These are phyloP conservation scores for Begonia peltatifolia DNA, from an alignment of 306 rosid genomes.

Conservation along the genomic window DNA sequence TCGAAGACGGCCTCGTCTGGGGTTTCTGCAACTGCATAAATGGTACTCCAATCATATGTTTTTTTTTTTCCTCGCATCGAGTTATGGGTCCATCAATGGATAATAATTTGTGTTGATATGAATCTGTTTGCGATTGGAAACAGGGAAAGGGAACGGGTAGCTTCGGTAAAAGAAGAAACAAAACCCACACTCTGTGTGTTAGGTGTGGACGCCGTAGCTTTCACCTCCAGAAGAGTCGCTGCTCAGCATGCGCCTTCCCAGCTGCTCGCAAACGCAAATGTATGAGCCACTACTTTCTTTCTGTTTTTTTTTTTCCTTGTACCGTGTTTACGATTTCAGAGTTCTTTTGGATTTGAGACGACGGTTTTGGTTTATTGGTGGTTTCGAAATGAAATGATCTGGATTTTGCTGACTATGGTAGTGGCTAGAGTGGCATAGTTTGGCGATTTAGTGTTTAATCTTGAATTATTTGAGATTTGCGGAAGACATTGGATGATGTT, in stretches of 20 bases:
- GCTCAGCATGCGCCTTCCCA: conserved; percentile 85
- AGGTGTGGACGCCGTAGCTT: conserved; percentile 99
- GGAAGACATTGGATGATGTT: no score
- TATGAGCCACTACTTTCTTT: conserved; percentile 12
- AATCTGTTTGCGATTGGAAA: background rate
- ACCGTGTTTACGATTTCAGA: conserved; percentile 1
- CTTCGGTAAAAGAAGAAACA: conserved; percentile 96
- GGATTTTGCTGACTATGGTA: no score
- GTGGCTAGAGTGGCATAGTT: no score
- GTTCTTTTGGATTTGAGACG: background rate
- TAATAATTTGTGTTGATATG: background rate
- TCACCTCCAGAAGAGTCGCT: conserved; percentile 97
- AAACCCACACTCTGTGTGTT: conserved; percentile 93
- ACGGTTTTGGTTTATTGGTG: no score
- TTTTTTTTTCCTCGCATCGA: no score
- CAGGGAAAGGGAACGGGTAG: conserved; percentile 99
- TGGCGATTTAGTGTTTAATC: no score
- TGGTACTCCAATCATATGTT: conserved; percentile 31
- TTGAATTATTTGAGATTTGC: no score
- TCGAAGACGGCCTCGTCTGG: conserved; percentile 7
- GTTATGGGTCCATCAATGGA: background rate
- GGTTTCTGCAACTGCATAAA: conserved; percentile 29
- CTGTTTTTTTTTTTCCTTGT: background rate
- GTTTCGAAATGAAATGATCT: no score
- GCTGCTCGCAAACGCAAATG: conserved; percentile 91